Evolutionary conservation across 768 basidiomycete genomes (phyloP), one percentile per base, ranked within the genome.

Genomic region (Leccinum obscurum): DNA sequence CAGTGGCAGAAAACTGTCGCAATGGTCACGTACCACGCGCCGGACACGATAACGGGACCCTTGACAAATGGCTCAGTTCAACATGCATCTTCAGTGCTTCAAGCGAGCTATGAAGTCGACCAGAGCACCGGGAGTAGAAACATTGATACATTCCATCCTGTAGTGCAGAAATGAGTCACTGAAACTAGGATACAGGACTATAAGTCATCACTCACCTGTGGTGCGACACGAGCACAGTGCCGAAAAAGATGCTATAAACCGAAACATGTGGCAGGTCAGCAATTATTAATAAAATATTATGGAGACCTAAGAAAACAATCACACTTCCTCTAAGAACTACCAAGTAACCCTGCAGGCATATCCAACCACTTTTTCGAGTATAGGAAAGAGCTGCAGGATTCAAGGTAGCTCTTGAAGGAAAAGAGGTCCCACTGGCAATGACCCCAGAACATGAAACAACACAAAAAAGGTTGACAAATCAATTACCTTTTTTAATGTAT

Each of bases 41-140:
- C 0, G 70, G 74, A 57, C 72, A 73, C 22, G 35, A 46, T 10
- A 73, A n/a, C n/a, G 66, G 44, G 4, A 74, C 58, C 28, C 72
- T 65, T 17, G 72, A 74, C 30, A 73, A 8, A 44, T 73, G 72
- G 28, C 72, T 73, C 20, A 75, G 66, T 22, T 75, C 68, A 1
- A 75, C 57, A 35, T 73, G 72, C 2, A 55, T 61, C 46, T 64
- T 70, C 35, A 73, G 17, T n/a, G 60, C 65, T 3, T 26, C 32
- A 20, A 35, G 41, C 3, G 74, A 65, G 20, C 10, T 37, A 32
- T 73, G 72, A 20, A 63, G 6, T 28, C 72, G 66, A 9, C 74
- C 72, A 49, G 72, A 61, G 22, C 72, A 73, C 22, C 72, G 69
- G 22, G 67, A 60, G 49, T 66, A 66, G 2, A 30, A 62, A 52